Evolutionary conservation across 2,329 filamentous ascomycete species (phyloP).

Genomic region (Conoideocrella luteorostrata): DNA sequence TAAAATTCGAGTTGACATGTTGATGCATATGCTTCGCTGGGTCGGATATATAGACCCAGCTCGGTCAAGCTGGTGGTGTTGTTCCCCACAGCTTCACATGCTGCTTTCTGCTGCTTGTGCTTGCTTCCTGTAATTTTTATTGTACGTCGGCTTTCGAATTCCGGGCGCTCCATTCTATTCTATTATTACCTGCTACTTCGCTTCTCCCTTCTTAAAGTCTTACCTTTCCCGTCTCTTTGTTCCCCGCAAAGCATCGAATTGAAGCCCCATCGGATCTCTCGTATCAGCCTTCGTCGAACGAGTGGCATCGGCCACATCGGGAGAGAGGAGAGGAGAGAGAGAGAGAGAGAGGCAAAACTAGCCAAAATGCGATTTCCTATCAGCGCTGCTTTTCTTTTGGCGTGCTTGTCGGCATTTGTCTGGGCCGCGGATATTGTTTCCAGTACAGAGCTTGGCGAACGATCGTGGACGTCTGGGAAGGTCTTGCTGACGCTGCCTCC

Average conservation of each 20-base stretch:
- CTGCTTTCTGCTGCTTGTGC: not conserved
- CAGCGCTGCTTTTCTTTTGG: not conserved
- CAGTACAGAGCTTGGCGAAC: not conserved
- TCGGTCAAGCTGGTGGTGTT: not conserved
- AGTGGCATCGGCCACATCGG: not conserved
- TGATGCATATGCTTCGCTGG: not conserved
- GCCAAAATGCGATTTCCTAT: not conserved
- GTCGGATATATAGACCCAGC: not conserved
- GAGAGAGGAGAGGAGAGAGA: not conserved
- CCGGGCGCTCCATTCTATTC: not conserved
- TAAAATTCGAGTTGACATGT: not conserved
- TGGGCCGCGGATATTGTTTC: not conserved
- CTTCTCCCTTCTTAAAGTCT: too few relatives aligned
- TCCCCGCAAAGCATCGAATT: not conserved
- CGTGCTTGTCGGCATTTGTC: not conserved
- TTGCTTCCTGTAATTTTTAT: not conserved
- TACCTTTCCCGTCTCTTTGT: not conserved
- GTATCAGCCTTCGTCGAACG: not conserved
- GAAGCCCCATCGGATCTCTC: not conserved
- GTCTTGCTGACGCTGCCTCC: not conserved
- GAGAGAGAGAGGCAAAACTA: not conserved
- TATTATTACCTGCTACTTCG: too few relatives aligned
- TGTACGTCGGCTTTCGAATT: not conserved
- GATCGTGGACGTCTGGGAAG: not conserved
- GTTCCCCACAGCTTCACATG: constrained; percentile 3